Base-by-base conservation (phyloP, 495 filamentous ascomycete genomes). In the Haplographium delicatum region DNA sequence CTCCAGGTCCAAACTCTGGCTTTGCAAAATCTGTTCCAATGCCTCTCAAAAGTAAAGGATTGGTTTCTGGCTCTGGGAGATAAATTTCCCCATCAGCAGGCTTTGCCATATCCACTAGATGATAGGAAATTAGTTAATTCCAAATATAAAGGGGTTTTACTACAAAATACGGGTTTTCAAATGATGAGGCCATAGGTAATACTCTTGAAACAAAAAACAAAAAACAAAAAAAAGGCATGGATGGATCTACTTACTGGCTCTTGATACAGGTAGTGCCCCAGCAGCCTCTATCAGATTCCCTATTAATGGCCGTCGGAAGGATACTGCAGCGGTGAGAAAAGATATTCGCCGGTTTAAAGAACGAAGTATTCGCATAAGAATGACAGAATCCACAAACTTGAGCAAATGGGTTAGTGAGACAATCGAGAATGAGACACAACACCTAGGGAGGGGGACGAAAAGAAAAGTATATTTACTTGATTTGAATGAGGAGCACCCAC, bases 31-130 rank as follows among this genome's bases (percentile, higher is more conserved):
- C 78, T 18, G 89, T 94, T 9, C 80, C 89, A 22, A 84, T 68
- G 6, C 91, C 91, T 25, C 85, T 80, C 47, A 96, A 64, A 34
- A 95, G 68, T 20, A 81, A 84, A 24, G 91, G 89, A 61, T 93
- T 76, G 38, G 85, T 78, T 56, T 85, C 74, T 3, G 89, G 86
- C 52, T 95, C 88, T 18, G 88, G 87, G 15, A 96, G 79, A 61
- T 91, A 96, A 56, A 97, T 82, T 23, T 78, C 82, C 16, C 91
- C 91, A 23, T 71, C 68, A 0, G 75, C 89, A 2, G 85, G 73
- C 63, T 87, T 91, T 57, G 89, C 81, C 53, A 78, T 78, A 64
- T 97, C 91, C 72, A 95, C 82, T n/a, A n/a, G n/a, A n/a, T n/a
- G n/a, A n/a, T n/a, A n/a, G n/a, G n/a, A n/a, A n/a, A n/a, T n/a